phyloP scores from a whole-genome alignment of 768 basidiomycete genomes.

The Termitomyces sp. region DNA sequence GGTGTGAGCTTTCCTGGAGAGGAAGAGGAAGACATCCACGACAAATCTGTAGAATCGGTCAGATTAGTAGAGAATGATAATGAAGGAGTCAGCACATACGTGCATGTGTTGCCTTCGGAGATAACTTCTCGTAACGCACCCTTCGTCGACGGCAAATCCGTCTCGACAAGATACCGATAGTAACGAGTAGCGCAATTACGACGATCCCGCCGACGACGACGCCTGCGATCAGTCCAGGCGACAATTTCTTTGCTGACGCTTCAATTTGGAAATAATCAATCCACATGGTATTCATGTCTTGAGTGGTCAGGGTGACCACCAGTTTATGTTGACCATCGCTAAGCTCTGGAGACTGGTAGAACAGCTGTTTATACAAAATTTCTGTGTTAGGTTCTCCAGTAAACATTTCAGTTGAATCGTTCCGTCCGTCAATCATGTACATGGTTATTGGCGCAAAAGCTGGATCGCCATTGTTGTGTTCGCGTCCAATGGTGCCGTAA shows the following conservation, averaged over 20 bases:
- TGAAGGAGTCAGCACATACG: background rate
- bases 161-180: background rate
- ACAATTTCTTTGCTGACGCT: background rate
- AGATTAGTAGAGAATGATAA: background rate
- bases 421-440: conserved; percentile 6
- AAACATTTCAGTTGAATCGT: background rate
- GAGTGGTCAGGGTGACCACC: conserved; percentile 1
- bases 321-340: conserved; percentile 3
- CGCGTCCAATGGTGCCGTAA: conserved; percentile 11
- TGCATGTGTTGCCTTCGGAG: background rate
- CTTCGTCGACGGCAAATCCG: background rate
- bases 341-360: conserved; percentile 6
- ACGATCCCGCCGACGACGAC: background rate
- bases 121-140: conserved; percentile 2
- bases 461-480: conserved; percentile 7
- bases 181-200: background rate
- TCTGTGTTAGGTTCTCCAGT: background rate
- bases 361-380: background rate
- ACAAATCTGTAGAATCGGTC: background rate
- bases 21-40: conserved; percentile 2
- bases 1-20: conserved; percentile 1
- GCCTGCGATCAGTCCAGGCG: conserved; percentile 1
- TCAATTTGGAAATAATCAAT: conserved; percentile 8
- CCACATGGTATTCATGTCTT: conserved; percentile 4
- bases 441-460: conserved; percentile 6